Conservation (phyloP, 768 basidiomycete species). For the Scleroderma citrinum region DNA sequence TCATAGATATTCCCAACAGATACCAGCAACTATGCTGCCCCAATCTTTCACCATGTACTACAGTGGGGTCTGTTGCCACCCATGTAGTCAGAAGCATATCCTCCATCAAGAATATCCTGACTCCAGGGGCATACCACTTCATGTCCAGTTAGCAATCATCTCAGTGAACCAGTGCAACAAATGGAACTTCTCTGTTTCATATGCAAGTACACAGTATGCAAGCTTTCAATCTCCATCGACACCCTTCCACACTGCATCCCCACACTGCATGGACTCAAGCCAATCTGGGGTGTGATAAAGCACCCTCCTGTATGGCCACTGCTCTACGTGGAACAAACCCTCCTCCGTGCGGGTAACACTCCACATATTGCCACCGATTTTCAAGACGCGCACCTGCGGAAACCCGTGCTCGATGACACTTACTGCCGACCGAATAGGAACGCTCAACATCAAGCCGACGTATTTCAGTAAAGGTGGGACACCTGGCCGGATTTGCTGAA, state of each 20-base stretch:
- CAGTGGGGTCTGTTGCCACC: too few relatives aligned
- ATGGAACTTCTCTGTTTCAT: too few relatives aligned
- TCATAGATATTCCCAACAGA: too few relatives aligned
- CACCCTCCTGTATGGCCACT: conserved; percentile 50
- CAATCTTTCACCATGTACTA: too few relatives aligned
- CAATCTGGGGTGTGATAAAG: conserved; percentile 52
- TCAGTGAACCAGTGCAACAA: too few relatives aligned
- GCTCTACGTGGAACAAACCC: conserved; percentile 39
- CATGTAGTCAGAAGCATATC: too few relatives aligned
- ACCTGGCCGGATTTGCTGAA: conserved; percentile 54
- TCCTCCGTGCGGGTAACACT: conserved; percentile 35
- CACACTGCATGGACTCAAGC: conserved; percentile 62
- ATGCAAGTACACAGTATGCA: background rate
- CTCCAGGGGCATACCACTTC: too few relatives aligned
- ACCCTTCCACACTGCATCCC: conserved; percentile 40
- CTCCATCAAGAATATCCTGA: too few relatives aligned
- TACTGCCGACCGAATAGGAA: conserved; percentile 34
- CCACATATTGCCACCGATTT: conserved; percentile 50
- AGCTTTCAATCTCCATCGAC: conserved; percentile 6
- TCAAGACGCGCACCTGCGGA: conserved; percentile 52
- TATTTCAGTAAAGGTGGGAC: conserved; percentile 49
- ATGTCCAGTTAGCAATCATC: too few relatives aligned
- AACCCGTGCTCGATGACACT: conserved; percentile 54
- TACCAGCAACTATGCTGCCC: too few relatives aligned
- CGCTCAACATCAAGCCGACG: conserved; percentile 45